Evolutionary conservation across 352 stramenopile species (phyloP).

Genomic region (Phytophthora pistaciae): DNA sequence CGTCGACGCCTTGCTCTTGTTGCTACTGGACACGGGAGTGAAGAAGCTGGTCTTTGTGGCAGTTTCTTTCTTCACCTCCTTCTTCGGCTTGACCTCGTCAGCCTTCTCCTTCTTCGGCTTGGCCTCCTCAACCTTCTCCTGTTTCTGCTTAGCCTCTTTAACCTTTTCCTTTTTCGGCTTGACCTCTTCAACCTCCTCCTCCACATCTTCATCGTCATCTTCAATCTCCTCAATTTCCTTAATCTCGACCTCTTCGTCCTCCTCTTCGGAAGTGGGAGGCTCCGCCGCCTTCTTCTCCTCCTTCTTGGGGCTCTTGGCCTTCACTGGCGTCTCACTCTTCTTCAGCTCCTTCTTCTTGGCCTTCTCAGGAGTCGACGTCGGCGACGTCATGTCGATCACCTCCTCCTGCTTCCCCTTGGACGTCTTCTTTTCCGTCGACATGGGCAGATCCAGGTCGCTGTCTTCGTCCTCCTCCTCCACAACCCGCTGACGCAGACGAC

Average conservation of each 20-base stretch:
- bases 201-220: slow-evolving; percentile 11
- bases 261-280: not conserved
- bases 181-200: slow-evolving; percentile 2
- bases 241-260: slow-evolving; percentile 7
- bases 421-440: slow-evolving; percentile 27
- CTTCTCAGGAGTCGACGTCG: slow-evolving; percentile 21
- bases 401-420: slow-evolving; percentile 34
- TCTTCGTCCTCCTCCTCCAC: slow-evolving; percentile 70
- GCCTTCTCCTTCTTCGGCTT: not conserved
- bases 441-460: slow-evolving; percentile 45
- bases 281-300: slow-evolving; percentile 3
- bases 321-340: slow-evolving; percentile 9
- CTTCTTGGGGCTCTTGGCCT: slow-evolving; percentile 17
- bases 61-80: slow-evolving; percentile 4
- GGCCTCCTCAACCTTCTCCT: not conserved
- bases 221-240: slow-evolving; percentile 16
- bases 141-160: slow-evolving; percentile 1
- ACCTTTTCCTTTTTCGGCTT: not conserved
- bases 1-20: slow-evolving; percentile 31
- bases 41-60: slow-evolving; percentile 46
- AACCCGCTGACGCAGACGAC: slow-evolving; percentile 68
- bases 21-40: slow-evolving; percentile 23
- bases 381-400: slow-evolving; percentile 50
- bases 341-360: slow-evolving; percentile 33
- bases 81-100: slow-evolving; percentile 10